Base-by-base conservation (phyloP, 164 flowering plant species). In the Dillenia turbinata region DNA sequence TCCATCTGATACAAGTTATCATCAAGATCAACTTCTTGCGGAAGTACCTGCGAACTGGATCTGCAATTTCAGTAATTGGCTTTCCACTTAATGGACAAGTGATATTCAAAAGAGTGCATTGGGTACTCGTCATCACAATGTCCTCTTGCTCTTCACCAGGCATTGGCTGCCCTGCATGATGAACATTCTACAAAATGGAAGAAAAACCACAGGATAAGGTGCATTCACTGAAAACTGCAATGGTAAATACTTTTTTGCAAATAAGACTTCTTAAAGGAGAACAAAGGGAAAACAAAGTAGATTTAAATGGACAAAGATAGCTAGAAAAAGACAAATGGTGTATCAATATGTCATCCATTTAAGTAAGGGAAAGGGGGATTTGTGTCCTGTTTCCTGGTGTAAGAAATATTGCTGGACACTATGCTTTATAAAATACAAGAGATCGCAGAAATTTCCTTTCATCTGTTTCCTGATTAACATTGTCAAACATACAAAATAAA, bases 131-230 rank as follows among this genome's bases (percentile, higher is more conserved):
- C 94, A 93, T 82, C 47, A 93, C 75, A 52, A 90, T 73, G 54
- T 88, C 98, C 72, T 90, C 98, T 76, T 85, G 86, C 77, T 93
- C 98, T 24, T 93, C 98, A 61, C 96, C 94, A 26, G 98, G 92
- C 97, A 93, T 83, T 67, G 85, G 87, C 59, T 88, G 83, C 44
- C 97, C 98, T 16, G 76, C 83, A 72, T 90, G 93, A 77, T 88
- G 95, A 74, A 93, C 96, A 69, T 82, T 75, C 98, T 90, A 80
- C 67, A 75, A 58, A n/a, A 65, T 56, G 72, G 49, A 17, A 44
- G 26, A 2, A 12, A 50, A 57, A 40, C 26, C 50, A 48, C 11
- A 19, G 1, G 40, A 48, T 60, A 15, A 64, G 9, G 16, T 52
- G 10, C 9, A n/a, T 52, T 52, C 17, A 8, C 6, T 9, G 8